Conservation (phyloP, 768 basidiomycete genomes). For the Trametes gibbosa region DNA sequence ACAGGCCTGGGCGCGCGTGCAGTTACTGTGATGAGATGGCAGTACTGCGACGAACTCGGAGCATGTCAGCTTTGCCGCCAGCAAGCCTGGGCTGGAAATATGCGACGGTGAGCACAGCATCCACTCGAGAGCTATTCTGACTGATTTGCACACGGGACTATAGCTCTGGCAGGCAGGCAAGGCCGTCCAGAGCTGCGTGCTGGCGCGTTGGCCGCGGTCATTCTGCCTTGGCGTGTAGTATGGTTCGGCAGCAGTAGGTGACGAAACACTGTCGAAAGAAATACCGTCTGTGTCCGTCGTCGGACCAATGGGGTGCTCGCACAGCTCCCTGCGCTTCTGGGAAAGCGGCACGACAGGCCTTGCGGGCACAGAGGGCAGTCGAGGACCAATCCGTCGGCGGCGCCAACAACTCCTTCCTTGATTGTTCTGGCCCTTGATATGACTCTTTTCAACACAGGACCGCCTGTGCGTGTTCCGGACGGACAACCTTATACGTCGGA, state of each 20-base stretch:
- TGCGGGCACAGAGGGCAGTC: slow-evolving; percentile 2
- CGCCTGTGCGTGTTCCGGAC: slow-evolving; percentile 7
- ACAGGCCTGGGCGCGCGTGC: slow-evolving; percentile 1
- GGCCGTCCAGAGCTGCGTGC: background rate
- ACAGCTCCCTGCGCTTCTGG: slow-evolving; percentile 14
- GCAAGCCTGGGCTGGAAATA: background rate
- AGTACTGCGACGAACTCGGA: slow-evolving; percentile 8
- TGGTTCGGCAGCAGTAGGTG: background rate
- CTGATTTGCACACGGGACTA: slow-evolving; percentile 10
- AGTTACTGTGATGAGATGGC: slow-evolving; percentile 7
- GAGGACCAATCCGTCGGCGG: slow-evolving; percentile 1
- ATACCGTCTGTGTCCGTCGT: background rate
- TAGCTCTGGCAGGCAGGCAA: background rate
- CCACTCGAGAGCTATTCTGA: slow-evolving; percentile 14
- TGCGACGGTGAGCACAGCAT: slow-evolving; percentile 9
- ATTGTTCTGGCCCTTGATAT: slow-evolving; percentile 14
- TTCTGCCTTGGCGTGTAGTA: background rate
- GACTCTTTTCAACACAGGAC: slow-evolving; percentile 8
- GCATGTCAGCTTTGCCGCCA: slow-evolving; percentile 4
- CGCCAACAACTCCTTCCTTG: slow-evolving; percentile 11
- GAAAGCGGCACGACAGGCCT: slow-evolving; percentile 9
- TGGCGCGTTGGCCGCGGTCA: background rate
- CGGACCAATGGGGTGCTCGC: background rate
- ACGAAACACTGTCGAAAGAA: background rate
- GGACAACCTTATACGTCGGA: slow-evolving; percentile 1